Conservation (phyloP, 1,139 yeast genomes). For the Yamadazyma sp. region DNA sequence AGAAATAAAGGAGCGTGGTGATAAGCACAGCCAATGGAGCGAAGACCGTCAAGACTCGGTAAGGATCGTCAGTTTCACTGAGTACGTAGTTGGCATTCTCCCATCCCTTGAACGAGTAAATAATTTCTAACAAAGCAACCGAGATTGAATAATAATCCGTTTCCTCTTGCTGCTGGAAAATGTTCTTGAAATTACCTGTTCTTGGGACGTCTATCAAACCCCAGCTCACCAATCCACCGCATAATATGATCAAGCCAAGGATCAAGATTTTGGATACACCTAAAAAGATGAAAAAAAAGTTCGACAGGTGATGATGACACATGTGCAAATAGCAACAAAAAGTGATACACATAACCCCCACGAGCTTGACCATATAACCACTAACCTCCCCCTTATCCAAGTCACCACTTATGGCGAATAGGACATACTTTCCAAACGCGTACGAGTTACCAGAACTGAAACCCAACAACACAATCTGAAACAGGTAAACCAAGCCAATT, state of each 20-base stretch:
- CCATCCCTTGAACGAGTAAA: conserved; percentile 30
- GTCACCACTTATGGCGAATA: conserved; percentile 33
- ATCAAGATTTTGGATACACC: conserved; percentile 45
- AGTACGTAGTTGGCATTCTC: conserved; percentile 48
- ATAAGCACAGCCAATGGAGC: conserved; percentile 68
- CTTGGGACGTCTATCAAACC: conserved; percentile 27
- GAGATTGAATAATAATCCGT: conserved; percentile 34
- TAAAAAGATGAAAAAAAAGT: conserved; percentile 41
- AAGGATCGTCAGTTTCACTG: conserved; percentile 53
- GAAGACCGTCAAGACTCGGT: conserved; percentile 64
- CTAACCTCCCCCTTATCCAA: conserved; percentile 21
- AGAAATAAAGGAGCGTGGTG: conserved; percentile 62
- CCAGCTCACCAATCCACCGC: conserved; percentile 33
- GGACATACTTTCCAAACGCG: conserved; percentile 51
- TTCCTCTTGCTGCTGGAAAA: conserved; percentile 20
- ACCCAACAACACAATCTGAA: conserved; percentile 48
- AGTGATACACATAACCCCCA: conserved; percentile 47
- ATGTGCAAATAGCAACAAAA: conserved; percentile 42
- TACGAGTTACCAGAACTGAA: conserved; percentile 52
- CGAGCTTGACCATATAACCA: conserved; percentile 33
- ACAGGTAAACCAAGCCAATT: conserved; percentile 45
- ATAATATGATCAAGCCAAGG: conserved; percentile 36
- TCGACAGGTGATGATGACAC: conserved; percentile 41
- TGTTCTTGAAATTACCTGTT: conserved; percentile 26
- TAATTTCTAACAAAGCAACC: conserved; percentile 42